A percentile compares a stretch with the other conserved stretches of the same genome.
Evolutionary conservation across 306 rosid species (phyloP).

Genomic region (Sphenostylis stenocarpa): DNA sequence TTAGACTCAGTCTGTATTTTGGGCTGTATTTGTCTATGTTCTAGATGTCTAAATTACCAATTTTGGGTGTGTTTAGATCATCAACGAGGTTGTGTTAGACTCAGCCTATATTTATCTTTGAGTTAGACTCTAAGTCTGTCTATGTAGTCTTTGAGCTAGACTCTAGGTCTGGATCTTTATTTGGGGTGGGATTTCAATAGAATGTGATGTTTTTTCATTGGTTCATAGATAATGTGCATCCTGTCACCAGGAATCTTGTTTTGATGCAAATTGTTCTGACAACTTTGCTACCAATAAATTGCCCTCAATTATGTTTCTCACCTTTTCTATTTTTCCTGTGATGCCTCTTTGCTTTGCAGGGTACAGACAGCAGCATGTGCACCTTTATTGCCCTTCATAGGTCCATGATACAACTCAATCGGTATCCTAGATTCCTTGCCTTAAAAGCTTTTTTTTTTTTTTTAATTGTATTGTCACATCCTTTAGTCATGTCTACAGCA

Average conservation of each 20-base stretch:
- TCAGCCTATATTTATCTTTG: too few relatives aligned
- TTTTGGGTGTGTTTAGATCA: too few relatives aligned
- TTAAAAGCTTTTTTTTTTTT: slow-evolving; percentile 10
- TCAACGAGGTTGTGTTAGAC: too few relatives aligned
- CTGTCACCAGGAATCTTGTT: not conserved
- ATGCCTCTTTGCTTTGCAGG: slow-evolving; percentile 52
- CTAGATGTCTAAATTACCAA: too few relatives aligned
- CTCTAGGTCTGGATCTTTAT: not conserved
- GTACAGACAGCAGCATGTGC: slow-evolving; percentile 66
- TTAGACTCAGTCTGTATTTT: too few relatives aligned
- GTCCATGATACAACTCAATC: slow-evolving; percentile 80
- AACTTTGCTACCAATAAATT: not conserved
- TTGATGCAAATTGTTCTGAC: not conserved
- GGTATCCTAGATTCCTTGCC: slow-evolving; percentile 49
- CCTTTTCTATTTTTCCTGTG: slow-evolving; percentile 24
- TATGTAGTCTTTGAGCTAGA: too few relatives aligned
- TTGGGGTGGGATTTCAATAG: not conserved
- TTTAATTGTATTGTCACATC: slow-evolving; percentile 16
- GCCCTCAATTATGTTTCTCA: not conserved
- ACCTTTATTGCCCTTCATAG: slow-evolving; percentile 80
- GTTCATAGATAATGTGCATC: slow-evolving; percentile 13
- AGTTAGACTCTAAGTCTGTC: not conserved
- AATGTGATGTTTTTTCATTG: not conserved
- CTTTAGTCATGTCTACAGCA: slow-evolving; percentile 14
- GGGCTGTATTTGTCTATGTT: too few relatives aligned